Evolutionary conservation across 805 yeast genomes (phyloP).

Genomic region (Candida ascalaphidarum): DNA sequence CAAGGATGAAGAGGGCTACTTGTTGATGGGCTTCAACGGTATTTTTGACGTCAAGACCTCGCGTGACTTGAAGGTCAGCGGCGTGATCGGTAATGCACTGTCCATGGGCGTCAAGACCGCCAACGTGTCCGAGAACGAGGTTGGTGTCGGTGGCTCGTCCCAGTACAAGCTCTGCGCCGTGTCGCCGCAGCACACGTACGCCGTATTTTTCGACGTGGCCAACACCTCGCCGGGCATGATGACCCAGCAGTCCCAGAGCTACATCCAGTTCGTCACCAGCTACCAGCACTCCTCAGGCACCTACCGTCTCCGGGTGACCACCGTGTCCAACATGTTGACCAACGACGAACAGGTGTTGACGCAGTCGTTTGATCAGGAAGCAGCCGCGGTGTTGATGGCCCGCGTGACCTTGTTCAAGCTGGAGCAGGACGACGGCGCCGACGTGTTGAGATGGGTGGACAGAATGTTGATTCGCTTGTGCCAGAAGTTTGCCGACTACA

Average conservation of each 20-base stretch:
- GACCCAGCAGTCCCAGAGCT: conserved; percentile 44
- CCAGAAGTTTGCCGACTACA: conserved; percentile 88
- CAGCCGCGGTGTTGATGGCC: conserved; percentile 92
- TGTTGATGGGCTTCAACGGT: conserved; percentile 88
- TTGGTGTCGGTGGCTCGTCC: conserved; percentile 90
- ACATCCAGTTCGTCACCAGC: conserved; percentile 79
- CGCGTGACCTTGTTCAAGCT: conserved; percentile 83
- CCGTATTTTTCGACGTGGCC: conserved; percentile 76
- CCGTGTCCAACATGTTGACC: conserved; percentile 53
- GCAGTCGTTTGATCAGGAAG: conserved; percentile 92
- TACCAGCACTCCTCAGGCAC: conserved; percentile 96
- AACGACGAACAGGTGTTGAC: conserved; percentile 40
- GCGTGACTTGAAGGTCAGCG: conserved; percentile 80
- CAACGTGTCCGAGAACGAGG: conserved; percentile 84
- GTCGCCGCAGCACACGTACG: conserved; percentile 85
- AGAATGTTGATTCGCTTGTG: conserved; percentile 83
- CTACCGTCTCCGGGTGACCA: conserved; percentile 83
- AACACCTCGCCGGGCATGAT: too few species aligned
- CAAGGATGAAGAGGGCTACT: conserved; percentile 80
- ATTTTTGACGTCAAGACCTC: conserved; percentile 81
- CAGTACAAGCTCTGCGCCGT: conserved; percentile 80
- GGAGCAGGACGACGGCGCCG: conserved; percentile 78
- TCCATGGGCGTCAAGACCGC: conserved; percentile 58
- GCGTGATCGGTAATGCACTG: conserved; percentile 89
- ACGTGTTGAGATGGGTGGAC: conserved; percentile 91